Conservation (phyloP, 768 basidiomycete species). For the Suillus tomentosus region DNA sequence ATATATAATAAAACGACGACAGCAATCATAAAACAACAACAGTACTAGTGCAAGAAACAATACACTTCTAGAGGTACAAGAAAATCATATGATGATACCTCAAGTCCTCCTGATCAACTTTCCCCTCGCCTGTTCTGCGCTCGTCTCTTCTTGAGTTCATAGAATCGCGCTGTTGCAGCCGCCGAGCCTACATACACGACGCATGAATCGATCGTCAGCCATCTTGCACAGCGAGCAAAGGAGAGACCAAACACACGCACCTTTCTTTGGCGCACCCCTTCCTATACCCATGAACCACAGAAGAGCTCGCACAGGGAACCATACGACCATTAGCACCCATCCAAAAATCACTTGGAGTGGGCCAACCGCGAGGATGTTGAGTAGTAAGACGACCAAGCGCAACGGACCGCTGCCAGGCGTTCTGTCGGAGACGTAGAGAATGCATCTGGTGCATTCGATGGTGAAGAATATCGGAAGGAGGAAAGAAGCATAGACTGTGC, state of each 20-base stretch:
- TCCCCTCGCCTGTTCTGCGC: not conserved
- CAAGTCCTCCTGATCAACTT: not conserved
- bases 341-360: conserved; percentile 14
- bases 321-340: not conserved
- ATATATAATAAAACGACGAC: conserved; percentile 2
- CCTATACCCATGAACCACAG: conserved; percentile 24
- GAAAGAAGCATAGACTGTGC: conserved; percentile 15
- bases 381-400: conserved; percentile 7
- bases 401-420: conserved; percentile 16
- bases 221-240: not conserved
- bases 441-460: conserved; percentile 11
- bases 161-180: conserved; percentile 12
- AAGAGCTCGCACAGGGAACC: conserved; percentile 15
- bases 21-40: conserved; percentile 3
- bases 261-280: conserved; percentile 16
- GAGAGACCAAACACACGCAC: conserved; percentile 3
- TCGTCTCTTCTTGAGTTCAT: conserved; percentile 4
- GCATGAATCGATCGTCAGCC: not conserved
- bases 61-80: conserved; percentile 4
- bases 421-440: conserved; percentile 10
- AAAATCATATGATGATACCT: not conserved
- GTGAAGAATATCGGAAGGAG: conserved; percentile 17
- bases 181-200: conserved; percentile 7
- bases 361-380: not conserved
- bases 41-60: not conserved